These are phyloP conservation scores for Gautieria morchelliformis DNA, from an alignment of 768 basidiomycete species.

Conservation along the genomic window DNA sequence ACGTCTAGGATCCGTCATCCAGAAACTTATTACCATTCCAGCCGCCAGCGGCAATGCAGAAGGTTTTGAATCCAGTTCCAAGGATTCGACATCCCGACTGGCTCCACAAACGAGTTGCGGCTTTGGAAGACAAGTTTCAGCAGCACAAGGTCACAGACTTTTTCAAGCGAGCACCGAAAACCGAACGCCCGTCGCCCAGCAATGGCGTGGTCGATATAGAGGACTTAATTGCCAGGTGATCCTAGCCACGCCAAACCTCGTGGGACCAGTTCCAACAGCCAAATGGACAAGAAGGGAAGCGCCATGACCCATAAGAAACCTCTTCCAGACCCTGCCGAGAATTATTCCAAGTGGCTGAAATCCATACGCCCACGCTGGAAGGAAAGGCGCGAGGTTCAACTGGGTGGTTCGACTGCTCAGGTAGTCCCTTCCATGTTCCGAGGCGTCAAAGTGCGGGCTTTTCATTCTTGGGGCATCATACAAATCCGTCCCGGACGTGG, in stretches of 20 bases:
- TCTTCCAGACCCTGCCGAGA: slow-evolving; percentile 51
- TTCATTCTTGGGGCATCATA: slow-evolving; percentile 76
- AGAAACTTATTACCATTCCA: slow-evolving; percentile 98
- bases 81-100: slow-evolving; percentile 96
- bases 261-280: no score
- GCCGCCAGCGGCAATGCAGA: slow-evolving; percentile 99
- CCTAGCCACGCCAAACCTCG: slow-evolving; percentile 24
- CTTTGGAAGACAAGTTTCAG: slow-evolving; percentile 90
- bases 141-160: slow-evolving; percentile 98
- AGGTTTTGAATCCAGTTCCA: slow-evolving; percentile 92
- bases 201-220: slow-evolving; percentile 48
- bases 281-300: no score
- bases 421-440: slow-evolving; percentile 70
- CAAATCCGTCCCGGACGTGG: slow-evolving; percentile 75
- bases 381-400: slow-evolving; percentile 39
- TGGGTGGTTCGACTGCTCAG: slow-evolving; percentile 28
- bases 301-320: slow-evolving; percentile 17
- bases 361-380: slow-evolving; percentile 76
- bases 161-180: slow-evolving; percentile 44
- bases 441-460: slow-evolving; percentile 37
- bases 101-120: slow-evolving; percentile 85
- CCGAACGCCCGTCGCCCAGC: slow-evolving; percentile 17
- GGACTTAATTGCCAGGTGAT: slow-evolving; percentile 41
- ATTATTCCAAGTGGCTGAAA: slow-evolving; percentile 72
- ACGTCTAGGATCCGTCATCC: slow-evolving; percentile 92